phyloP scores from a whole-genome alignment of 441 rosid species.

The Gossypium gossypioides region DNA sequence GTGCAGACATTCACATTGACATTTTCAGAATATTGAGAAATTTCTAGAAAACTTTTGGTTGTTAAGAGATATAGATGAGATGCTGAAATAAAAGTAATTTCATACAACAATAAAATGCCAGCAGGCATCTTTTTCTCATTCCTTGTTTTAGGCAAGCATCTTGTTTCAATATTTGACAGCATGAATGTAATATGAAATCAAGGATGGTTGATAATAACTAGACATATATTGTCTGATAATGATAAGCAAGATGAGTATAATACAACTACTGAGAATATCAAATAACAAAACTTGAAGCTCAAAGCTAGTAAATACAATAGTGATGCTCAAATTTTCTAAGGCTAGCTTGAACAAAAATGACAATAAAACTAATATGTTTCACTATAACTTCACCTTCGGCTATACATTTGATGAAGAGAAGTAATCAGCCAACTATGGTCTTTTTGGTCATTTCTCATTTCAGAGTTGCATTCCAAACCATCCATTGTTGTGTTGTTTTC shows the following conservation, averaged over 20 bases:
- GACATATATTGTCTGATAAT: not conserved
- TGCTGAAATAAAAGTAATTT: not conserved
- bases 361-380: not conserved
- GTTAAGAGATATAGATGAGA: not conserved
- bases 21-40: not conserved
- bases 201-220: not conserved
- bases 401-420: slow-evolving; percentile 88
- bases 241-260: not conserved
- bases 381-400: slow-evolving; percentile 62
- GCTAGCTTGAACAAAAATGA: slow-evolving; percentile 3
- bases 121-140: not conserved
- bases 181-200: not conserved
- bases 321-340: not conserved
- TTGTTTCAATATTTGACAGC: not conserved
- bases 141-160: slow-evolving; percentile 3
- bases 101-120: not conserved
- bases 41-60: not conserved
- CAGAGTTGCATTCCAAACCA: slow-evolving; percentile 39
- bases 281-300: not conserved
- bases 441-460: slow-evolving; percentile 51
- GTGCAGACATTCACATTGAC: not conserved
- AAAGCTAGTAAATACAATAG: not conserved
- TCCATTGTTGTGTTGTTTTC: slow-evolving; percentile 32
- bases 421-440: slow-evolving; percentile 86
- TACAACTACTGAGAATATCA: not conserved